phyloP scores from a whole-genome alignment of 495 filamentous ascomycete species.

The Hypoxylon cercidicola region DNA sequence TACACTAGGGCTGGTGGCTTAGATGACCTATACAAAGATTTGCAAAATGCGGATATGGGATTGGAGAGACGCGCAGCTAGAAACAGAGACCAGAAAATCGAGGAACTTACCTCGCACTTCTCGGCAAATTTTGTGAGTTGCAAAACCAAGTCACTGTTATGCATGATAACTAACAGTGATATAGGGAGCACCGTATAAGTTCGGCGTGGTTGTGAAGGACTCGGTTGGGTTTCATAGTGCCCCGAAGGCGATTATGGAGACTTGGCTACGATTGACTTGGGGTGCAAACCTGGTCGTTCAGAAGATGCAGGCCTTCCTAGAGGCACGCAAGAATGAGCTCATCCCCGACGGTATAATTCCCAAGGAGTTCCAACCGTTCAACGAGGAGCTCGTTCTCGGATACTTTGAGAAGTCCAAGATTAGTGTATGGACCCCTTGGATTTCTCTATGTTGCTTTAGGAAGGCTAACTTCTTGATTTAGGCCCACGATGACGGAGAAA shows the following conservation, averaged over 20 bases:
- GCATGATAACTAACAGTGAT: constrained; percentile 26
- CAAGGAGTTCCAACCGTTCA: constrained; percentile 60
- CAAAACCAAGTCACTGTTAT: background rate
- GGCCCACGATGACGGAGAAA: constrained; percentile 90
- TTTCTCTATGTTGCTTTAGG: background rate
- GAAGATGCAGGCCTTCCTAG: too few relatives aligned
- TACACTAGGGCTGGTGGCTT: constrained; percentile 65
- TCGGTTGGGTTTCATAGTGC: constrained; percentile 72
- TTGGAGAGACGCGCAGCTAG: constrained; percentile 65
- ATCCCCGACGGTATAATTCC: constrained; percentile 24
- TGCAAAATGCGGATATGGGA: constrained; percentile 69
- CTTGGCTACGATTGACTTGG: constrained; percentile 73
- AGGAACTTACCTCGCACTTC: constrained; percentile 73
- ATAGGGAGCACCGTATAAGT: constrained; percentile 87
- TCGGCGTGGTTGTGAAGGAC: constrained; percentile 69
- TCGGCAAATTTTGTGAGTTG: constrained; percentile 74
- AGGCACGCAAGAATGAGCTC: too few relatives aligned
- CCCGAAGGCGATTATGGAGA: constrained; percentile 63
- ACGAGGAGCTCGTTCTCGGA: constrained; percentile 79
- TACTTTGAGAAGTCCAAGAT: constrained; percentile 79
- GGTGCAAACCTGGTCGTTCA: constrained; percentile 47
- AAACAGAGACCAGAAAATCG: constrained; percentile 48
- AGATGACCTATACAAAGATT: constrained; percentile 68
- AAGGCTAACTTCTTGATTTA: constrained; percentile 53
- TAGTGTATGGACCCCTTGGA: constrained; percentile 61